Conservation (phyloP, 2,329 filamentous ascomycete genomes). For the Acrocalymma vagum region DNA sequence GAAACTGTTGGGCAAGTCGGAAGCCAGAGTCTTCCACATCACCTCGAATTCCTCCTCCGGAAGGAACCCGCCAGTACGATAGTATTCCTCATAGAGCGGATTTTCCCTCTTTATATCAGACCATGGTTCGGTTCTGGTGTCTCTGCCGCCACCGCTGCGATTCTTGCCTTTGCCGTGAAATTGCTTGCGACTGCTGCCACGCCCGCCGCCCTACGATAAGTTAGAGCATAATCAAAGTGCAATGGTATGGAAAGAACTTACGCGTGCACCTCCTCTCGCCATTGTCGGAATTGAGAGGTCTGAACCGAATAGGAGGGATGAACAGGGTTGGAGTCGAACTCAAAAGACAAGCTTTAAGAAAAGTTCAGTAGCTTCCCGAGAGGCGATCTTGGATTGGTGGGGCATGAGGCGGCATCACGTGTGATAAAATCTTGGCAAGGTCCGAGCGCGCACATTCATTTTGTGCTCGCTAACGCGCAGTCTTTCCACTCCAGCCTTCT, state of each 20-base stretch:
- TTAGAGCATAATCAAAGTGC: slow-evolving; percentile 16
- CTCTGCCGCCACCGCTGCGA: slow-evolving; percentile 36
- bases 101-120: slow-evolving; percentile 77
- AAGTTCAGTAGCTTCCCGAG: slow-evolving; percentile 29
- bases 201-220: slow-evolving; percentile 33
- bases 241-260: slow-evolving; percentile 19
- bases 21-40: slow-evolving; percentile 85
- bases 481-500: slow-evolving; percentile 31
- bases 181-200: slow-evolving; percentile 29
- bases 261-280: slow-evolving; percentile 37
- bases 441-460: slow-evolving; percentile 37
- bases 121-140: slow-evolving; percentile 48
- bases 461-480: slow-evolving; percentile 19
- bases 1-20: slow-evolving; percentile 95
- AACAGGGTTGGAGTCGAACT: no score
- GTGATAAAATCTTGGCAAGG: slow-evolving; percentile 29
- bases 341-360: slow-evolving; percentile 36
- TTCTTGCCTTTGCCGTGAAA: slow-evolving; percentile 41
- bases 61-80: slow-evolving; percentile 75
- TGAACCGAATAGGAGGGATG: no score
- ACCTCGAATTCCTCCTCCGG: slow-evolving; percentile 78
- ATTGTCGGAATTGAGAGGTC: slow-evolving; percentile 27
- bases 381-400: slow-evolving; percentile 24
- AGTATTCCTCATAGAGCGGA: slow-evolving; percentile 85
- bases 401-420: slow-evolving; percentile 11